Evolutionary conservation across 257 asterid species (phyloP), one percentile per base, ranked within the genome.

Genomic region (Gentiana macrophylla): DNA sequence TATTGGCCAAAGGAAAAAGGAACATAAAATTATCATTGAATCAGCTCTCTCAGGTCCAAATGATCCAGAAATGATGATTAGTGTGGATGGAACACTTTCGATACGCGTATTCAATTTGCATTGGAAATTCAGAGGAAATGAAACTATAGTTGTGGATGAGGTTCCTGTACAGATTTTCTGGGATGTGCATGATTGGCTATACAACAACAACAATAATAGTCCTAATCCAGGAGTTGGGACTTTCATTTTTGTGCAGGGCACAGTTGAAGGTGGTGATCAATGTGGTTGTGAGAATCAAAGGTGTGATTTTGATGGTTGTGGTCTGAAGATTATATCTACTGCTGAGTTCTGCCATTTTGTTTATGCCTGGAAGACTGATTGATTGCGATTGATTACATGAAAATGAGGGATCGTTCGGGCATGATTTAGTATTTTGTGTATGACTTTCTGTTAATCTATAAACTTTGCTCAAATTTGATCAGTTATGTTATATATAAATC

Each of bases 161-260:
- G 67, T 70, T 37, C 74, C 74, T 4, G 84, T 89, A 53, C 86
- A 86, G 56, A 72, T 89, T 32, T 60, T 89, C 68, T 89, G 95
- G 94, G 95, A 89, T 5, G 95, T 89, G 50, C 93, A 86, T 61
- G 97, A 80, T 36, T 89, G 97, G 97, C 65, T 86, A 37, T 89
- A 78, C 7, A 66, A 62, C 32, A 63, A 62, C 1, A 24, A 24
- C 24, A 24, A 24, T 1, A 24, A 24, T 24, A 24, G 24, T 24
- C 65, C 50, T 3, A 72, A 57, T 44, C 66, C 78, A 0, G 84
- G 92, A 4, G 85, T 71, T 1, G 97, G 93, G 13, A 69, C 78
- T 4, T 89, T 89, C 62, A 80, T 80, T 59, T 84, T 84, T 72
- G 72, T 79, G 66, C 84, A 81, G 53, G 79, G 71, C 6, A 52